A percentile compares a stretch with the other conserved stretches of the same genome.
Conservation (phyloP, 192 early-diverging fungal genomes). For the Oehlia diaphana region DNA sequence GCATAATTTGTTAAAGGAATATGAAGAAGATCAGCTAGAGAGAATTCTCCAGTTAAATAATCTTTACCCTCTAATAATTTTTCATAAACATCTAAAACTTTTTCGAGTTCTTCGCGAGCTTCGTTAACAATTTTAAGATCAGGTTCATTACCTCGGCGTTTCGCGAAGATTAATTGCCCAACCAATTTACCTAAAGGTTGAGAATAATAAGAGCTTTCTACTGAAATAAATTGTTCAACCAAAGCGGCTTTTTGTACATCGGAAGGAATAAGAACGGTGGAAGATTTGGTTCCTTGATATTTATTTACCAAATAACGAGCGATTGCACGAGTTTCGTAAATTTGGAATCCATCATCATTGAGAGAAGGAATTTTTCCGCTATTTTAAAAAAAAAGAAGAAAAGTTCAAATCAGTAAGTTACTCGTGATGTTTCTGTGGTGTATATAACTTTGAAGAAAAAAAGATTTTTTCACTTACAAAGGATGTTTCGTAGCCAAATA, state of each 20-base stretch:
- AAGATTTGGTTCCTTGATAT: background rate
- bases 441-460: too few relatives aligned
- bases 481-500: conserved; percentile 36
- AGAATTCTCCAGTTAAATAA: conserved; percentile 29
- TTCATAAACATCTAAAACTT: conserved; percentile 25
- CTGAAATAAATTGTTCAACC: conserved; percentile 38
- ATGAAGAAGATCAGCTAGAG: conserved; percentile 30
- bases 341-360: conserved; percentile 32
- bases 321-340: conserved; percentile 47
- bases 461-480: conserved; percentile 21
- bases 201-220: conserved; percentile 23
- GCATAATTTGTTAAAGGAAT: conserved; percentile 10
- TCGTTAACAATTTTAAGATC: conserved; percentile 1
- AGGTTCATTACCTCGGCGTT: background rate
- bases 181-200: background rate
- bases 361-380: conserved; percentile 45
- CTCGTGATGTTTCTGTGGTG: too few relatives aligned
- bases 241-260: conserved; percentile 31
- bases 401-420: background rate
- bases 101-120: background rate
- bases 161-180: background rate
- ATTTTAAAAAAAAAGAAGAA: background rate
- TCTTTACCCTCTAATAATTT: conserved; percentile 28
- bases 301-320: conserved; percentile 34
- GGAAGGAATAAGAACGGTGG: conserved; percentile 31